phyloP scores from a whole-genome alignment of 345 rosid genomes.

The Pseudoturritis turrita region DNA sequence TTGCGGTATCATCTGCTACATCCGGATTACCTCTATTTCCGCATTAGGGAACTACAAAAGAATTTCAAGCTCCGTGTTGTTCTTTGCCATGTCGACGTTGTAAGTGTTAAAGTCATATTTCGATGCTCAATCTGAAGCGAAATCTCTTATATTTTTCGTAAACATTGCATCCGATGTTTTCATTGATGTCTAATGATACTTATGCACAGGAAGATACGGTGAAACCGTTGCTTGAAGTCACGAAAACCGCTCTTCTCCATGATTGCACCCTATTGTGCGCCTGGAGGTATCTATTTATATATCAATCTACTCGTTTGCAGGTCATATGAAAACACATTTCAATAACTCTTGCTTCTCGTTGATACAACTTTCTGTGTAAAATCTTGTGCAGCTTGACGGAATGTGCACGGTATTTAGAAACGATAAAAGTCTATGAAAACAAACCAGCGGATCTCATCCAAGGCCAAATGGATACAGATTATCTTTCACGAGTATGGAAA shows the following conservation, averaged over 20 bases:
- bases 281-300: conserved; percentile 53
- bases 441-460: conserved; percentile 95
- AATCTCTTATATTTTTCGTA: neutral
- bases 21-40: conserved; percentile 87
- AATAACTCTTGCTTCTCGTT: neutral
- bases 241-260: conserved; percentile 79
- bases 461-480: conserved; percentile 91
- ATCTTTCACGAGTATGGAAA: conserved; percentile 63
- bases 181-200: neutral
- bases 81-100: conserved; percentile 92
- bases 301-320: neutral
- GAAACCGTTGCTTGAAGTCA: conserved; percentile 79
- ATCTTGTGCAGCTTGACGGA: conserved; percentile 64
- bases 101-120: conserved; percentile 26
- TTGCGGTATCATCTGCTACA: conserved; percentile 90
- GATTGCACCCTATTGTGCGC: conserved; percentile 87
- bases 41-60: conserved; percentile 85
- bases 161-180: neutral
- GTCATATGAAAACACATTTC: neutral
- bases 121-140: neutral
- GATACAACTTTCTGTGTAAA: neutral
- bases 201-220: conserved; percentile 64
- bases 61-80: conserved; percentile 83
- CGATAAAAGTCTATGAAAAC: conserved; percentile 88
- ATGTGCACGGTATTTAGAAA: conserved; percentile 96